Evolutionary conservation across 108 stramenopile species (phyloP).

Genomic region (Fistulifera pelliculosa): DNA sequence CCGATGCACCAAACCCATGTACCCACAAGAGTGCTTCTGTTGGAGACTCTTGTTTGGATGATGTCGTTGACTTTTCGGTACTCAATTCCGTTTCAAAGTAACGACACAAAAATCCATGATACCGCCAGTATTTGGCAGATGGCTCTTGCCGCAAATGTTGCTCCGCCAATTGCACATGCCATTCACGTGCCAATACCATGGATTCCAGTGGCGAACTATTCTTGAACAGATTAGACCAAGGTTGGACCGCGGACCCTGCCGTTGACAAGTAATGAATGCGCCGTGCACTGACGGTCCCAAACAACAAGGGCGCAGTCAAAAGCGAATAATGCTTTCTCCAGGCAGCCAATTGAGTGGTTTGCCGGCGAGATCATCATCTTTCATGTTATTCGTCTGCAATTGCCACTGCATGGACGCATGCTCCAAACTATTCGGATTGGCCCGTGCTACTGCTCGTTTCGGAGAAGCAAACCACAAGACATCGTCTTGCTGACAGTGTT

Average conservation of each 20-base stretch:
- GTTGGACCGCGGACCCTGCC: slow-evolving; percentile 4
- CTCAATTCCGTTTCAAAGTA: slow-evolving; percentile 18
- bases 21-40: slow-evolving; percentile 34
- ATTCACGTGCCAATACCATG: slow-evolving; percentile 34
- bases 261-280: slow-evolving; percentile 17
- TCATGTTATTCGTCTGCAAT: slow-evolving; percentile 8
- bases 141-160: slow-evolving; percentile 11
- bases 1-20: slow-evolving; percentile 69
- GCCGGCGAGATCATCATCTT: background rate
- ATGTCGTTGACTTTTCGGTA: background rate
- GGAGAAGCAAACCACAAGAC: slow-evolving; percentile 6
- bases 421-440: slow-evolving; percentile 22
- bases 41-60: background rate
- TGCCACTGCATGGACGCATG: slow-evolving; percentile 28
- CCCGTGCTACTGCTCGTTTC: too few species aligned
- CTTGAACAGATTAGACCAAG: too few species aligned
- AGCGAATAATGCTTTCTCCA: slow-evolving; percentile 37
- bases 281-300: slow-evolving; percentile 36
- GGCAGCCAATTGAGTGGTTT: slow-evolving; percentile 22
- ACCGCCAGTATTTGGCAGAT: slow-evolving; percentile 34
- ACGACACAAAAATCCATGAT: slow-evolving; percentile 52
- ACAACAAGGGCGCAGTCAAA: slow-evolving; percentile 32
- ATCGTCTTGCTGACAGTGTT: slow-evolving; percentile 23
- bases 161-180: slow-evolving; percentile 34
- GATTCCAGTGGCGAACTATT: slow-evolving; percentile 10